A percentile compares a stretch with the other conserved stretches of the same genome.
Conservation (phyloP, 129 eudicot species). For the Tagetes patula region DNA sequence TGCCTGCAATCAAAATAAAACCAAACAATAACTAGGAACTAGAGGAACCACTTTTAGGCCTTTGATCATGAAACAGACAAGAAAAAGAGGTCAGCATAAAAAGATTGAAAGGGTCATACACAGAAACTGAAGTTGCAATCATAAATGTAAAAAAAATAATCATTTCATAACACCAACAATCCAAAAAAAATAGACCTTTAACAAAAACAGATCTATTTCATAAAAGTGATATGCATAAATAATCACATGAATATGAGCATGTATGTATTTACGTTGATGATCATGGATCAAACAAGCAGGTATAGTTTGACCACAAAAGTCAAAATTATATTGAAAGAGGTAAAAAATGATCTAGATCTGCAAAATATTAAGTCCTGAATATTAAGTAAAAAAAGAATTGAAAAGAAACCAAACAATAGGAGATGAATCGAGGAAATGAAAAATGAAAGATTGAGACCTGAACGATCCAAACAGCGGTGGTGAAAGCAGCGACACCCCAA, state of each 20-base stretch:
- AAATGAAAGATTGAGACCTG: constrained; percentile 27
- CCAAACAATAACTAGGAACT: too few relatives aligned
- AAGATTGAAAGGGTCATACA: too few relatives aligned
- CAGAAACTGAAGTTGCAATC: background rate
- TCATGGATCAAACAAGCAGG: background rate
- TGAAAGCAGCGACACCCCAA: constrained; percentile 47
- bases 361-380: background rate
- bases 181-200: background rate
- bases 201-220: background rate
- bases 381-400: background rate
- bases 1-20: too few relatives aligned
- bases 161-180: background rate
- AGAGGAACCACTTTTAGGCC: too few relatives aligned
- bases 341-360: constrained; percentile 36
- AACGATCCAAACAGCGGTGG: constrained; percentile 45
- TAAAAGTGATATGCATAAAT: too few relatives aligned
- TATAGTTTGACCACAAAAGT: constrained; percentile 25
- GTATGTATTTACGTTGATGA: background rate
- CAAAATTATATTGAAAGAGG: background rate
- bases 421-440: background rate
- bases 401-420: background rate
- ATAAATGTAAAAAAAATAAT: background rate
- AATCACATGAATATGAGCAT: background rate
- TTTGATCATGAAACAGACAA: too few relatives aligned
- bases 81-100: too few relatives aligned